phyloP scores from a whole-genome alignment of 1,139 yeast species.

The Yamadazyma conglobata region DNA sequence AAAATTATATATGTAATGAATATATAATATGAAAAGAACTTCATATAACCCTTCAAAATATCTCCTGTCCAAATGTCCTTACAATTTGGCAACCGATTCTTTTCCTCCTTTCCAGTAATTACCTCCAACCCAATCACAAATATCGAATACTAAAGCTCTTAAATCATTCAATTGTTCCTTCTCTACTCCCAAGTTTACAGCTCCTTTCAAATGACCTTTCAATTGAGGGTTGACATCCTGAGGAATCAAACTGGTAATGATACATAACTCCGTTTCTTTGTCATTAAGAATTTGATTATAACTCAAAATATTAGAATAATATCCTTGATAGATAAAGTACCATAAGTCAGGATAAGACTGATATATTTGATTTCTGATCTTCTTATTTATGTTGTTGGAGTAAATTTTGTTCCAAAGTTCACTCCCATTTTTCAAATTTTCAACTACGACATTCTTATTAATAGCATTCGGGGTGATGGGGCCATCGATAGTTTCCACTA shows the following conservation, averaged over 20 bases:
- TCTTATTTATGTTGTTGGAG: constrained; percentile 60
- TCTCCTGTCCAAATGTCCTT: constrained; percentile 2
- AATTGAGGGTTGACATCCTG: constrained; percentile 94
- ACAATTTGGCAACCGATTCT: constrained; percentile 55
- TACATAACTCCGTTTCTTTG: constrained; percentile 71
- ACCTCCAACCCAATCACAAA: constrained; percentile 75
- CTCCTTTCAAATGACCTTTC: constrained; percentile 87
- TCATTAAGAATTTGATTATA: constrained; percentile 60
- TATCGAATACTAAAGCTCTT: constrained; percentile 58
- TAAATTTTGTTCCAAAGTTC: constrained; percentile 76
- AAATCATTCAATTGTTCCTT: constrained; percentile 59
- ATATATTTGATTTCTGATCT: constrained; percentile 66
- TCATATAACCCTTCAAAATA: too few species aligned
- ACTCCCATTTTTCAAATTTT: constrained; percentile 48
- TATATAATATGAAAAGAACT: too few species aligned
- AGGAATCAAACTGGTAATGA: constrained; percentile 79
- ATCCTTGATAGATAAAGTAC: constrained; percentile 67
- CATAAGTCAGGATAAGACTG: constrained; percentile 84
- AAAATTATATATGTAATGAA: too few species aligned
- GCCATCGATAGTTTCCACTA: constrained; percentile 42
- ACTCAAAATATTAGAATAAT: constrained; percentile 75
- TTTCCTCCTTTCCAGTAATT: constrained; percentile 51
- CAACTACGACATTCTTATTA: constrained; percentile 24
- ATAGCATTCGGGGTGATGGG: constrained; percentile 35
- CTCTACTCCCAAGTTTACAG: constrained; percentile 73